Evolutionary conservation across 345 rosid species (phyloP), one percentile per base, ranked within the genome.

Genomic region (Arabidopsis suecica): DNA sequence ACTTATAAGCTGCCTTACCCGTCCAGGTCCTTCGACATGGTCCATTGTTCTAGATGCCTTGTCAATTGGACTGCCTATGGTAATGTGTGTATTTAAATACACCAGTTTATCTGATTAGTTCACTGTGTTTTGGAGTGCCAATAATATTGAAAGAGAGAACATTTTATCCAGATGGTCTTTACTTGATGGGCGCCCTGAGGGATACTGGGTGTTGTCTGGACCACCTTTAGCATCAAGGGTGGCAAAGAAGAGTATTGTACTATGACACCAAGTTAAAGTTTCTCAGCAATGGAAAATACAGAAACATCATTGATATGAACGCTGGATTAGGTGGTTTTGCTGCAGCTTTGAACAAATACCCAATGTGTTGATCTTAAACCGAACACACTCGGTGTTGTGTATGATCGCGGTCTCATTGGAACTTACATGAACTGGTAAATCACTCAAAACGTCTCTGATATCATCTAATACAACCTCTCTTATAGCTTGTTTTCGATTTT

Each of bases 31-130:
- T 91, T 88, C 1, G 93, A 91, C 48, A 79, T 91, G 87, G 88
- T 81, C 59, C 96, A 88, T 61, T 91, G 96, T 62, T 87, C 96
- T 65, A 83, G 96, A 55, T 91, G 92, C 83, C 86, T 88, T 22
- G 86, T 86, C 9, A 86, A 59, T 12, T 90, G 93, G 91, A 83
- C 83, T 59, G 64, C 73, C 33, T 77, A 84, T 45, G 89, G 96
- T 89, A 85, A 61, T 74, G 30, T 36, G 60, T 54, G 30, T 75
- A 11, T 28, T 41, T 32, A 14, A 14, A 56, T 57, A 7, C 11
- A 8, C 6, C 1, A 11, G 13, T 54, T 10, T 70, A 36, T 16
- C 40, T 32, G 33, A 40, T 41, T 11, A 18, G 33, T 40, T 47
- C 3, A 34, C 1, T 69, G 32, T 56, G 28, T 68, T 56, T 61